Evolutionary conservation across 768 basidiomycete species (phyloP).

Genomic region (Lanmaoa pseudosensibilis): DNA sequence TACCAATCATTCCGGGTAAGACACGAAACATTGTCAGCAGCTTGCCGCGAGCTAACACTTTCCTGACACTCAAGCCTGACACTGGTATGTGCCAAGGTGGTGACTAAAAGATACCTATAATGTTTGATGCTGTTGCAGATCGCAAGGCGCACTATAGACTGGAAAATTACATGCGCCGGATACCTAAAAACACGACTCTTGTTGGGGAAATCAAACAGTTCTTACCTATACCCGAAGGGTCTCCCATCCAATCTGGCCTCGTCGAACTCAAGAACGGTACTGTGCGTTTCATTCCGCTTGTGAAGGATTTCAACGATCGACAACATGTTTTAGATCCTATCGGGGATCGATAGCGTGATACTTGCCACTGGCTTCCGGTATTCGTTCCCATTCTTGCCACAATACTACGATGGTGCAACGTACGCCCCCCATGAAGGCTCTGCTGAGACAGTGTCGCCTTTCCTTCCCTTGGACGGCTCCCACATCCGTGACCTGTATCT

Average conservation of each 20-base stretch:
- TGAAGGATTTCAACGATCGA: not conserved
- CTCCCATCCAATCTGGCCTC: conserved; percentile 11
- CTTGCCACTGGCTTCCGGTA: conserved; percentile 13
- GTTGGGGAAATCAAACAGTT: conserved; percentile 1
- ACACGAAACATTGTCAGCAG: not conserved
- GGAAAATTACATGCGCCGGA: not conserved
- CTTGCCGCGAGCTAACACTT: not conserved
- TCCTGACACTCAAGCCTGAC: not conserved
- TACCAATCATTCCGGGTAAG: conserved; percentile 7
- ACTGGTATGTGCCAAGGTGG: not conserved
- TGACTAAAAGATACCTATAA: too few relatives aligned
- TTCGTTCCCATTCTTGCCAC: not conserved
- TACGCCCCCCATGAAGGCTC: not conserved
- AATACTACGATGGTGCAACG: not conserved
- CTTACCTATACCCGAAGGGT: conserved; percentile 2
- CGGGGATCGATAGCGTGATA: conserved; percentile 14
- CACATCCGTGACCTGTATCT: not conserved
- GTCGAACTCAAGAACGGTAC: not conserved
- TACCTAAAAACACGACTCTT: conserved; percentile 10
- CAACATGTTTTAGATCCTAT: conserved; percentile 1
- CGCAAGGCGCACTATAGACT: not conserved
- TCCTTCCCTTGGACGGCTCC: not conserved
- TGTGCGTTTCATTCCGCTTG: not conserved
- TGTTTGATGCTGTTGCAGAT: not conserved
- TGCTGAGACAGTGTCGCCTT: not conserved